Conservation (phyloP, 345 rosid species). For the Populus alba region DNA sequence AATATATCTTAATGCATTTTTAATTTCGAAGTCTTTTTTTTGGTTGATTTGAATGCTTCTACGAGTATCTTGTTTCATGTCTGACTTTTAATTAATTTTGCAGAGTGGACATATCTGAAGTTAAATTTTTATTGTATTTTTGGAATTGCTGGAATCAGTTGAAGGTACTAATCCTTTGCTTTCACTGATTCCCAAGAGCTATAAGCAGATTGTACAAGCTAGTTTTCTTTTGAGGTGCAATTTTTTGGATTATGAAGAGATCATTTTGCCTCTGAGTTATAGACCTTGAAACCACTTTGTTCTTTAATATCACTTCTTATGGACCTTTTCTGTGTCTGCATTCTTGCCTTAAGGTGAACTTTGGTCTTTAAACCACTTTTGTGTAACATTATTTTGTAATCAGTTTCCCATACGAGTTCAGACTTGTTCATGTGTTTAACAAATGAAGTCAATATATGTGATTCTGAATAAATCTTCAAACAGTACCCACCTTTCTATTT, state of each 20-base stretch:
- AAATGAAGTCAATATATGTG: background rate
- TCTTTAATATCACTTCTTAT: background rate
- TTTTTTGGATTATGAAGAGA: background rate
- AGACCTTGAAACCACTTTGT: background rate
- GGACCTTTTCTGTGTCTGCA: background rate
- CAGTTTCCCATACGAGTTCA: background rate
- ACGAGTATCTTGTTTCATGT: background rate
- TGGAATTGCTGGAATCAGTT: slow-evolving; percentile 83
- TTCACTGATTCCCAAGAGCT: background rate
- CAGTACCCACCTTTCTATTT: background rate
- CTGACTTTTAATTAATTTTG: slow-evolving; percentile 20
- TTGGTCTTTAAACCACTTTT: background rate
- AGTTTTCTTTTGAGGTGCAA: background rate
- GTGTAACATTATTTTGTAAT: background rate
- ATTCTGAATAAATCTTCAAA: background rate
- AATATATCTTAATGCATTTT: background rate
- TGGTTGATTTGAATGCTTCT: slow-evolving; percentile 5
- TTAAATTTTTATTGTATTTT: slow-evolving; percentile 71
- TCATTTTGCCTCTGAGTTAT: background rate
- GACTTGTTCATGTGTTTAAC: background rate
- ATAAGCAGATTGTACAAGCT: background rate
- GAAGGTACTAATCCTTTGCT: slow-evolving; percentile 48
- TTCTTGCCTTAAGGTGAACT: background rate
- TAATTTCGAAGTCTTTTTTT: background rate
- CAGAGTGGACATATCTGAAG: slow-evolving; percentile 81